Conservation (phyloP, 202 grass and related monocot species). For the Eragrostis tef region DNA sequence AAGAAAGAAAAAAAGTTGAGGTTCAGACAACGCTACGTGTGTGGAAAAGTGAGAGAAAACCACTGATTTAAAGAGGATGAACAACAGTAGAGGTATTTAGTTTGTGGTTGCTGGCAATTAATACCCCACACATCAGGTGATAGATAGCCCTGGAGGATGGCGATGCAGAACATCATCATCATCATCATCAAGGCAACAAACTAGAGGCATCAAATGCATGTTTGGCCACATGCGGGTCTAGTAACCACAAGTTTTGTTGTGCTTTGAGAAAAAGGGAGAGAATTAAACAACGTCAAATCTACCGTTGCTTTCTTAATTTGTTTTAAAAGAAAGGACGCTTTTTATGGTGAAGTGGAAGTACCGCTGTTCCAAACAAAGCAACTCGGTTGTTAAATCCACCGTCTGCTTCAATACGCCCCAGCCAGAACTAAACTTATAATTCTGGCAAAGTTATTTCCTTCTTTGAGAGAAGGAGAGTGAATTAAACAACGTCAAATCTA, state of each 20-base stretch:
- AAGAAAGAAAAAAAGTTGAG: not conserved
- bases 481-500: slow-evolving; percentile 7
- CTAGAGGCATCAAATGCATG: not conserved
- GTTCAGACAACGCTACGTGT: not conserved
- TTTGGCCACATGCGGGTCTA: not conserved
- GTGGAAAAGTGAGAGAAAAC: not conserved
- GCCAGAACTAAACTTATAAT: too few relatives aligned
- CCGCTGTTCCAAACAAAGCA: not conserved
- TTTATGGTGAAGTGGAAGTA: not conserved
- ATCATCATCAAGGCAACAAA: not conserved
- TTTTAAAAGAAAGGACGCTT: not conserved
- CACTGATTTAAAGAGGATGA: not conserved
- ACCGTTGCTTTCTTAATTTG: not conserved
- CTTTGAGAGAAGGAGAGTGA: not conserved
- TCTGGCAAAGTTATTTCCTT: not conserved
- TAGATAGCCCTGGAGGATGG: not conserved
- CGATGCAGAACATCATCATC: not conserved
- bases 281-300: slow-evolving; percentile 5
- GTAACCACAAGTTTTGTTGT: not conserved
- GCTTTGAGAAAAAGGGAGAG: not conserved
- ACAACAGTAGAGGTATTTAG: not conserved
- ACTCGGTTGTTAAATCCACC: not conserved
- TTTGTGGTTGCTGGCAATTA: not conserved
- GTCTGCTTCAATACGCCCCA: too few relatives aligned
- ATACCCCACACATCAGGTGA: not conserved